Evolutionary conservation across 2,329 filamentous ascomycete species (phyloP).

Genomic region (Penicillium sp.): DNA sequence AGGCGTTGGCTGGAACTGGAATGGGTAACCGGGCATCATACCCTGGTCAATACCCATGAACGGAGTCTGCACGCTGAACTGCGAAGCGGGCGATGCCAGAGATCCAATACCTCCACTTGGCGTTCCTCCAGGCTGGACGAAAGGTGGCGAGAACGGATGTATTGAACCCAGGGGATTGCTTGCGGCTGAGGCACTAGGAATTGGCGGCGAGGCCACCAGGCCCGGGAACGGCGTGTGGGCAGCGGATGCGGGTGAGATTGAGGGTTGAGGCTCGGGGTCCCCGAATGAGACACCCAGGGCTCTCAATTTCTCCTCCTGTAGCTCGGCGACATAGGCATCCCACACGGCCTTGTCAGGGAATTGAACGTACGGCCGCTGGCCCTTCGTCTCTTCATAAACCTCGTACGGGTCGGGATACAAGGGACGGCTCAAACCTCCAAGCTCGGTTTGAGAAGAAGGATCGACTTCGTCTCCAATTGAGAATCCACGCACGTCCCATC

Average conservation of each 20-base stretch:
- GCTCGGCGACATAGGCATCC: slow-evolving; percentile 77
- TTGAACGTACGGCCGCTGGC: slow-evolving; percentile 40
- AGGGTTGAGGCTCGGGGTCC: slow-evolving; percentile 69
- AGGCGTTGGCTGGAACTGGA: slow-evolving; percentile 66
- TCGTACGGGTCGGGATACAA: slow-evolving; percentile 49
- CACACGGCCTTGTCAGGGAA: slow-evolving; percentile 59
- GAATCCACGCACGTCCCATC: slow-evolving; percentile 49
- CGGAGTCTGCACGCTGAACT: slow-evolving; percentile 62
- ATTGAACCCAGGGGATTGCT: slow-evolving; percentile 67
- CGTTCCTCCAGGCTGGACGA: slow-evolving; percentile 59
- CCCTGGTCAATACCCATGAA: slow-evolving; percentile 62
- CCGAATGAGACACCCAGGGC: slow-evolving; percentile 85
- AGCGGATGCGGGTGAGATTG: slow-evolving; percentile 68
- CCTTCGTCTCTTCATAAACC: slow-evolving; percentile 39
- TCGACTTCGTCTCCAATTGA: slow-evolving; percentile 39
- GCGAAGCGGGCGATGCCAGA: slow-evolving; percentile 71
- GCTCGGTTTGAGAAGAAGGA: slow-evolving; percentile 29
- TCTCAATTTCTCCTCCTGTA: slow-evolving; percentile 89
- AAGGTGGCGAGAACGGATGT: slow-evolving; percentile 66
- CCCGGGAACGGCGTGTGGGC: slow-evolving; percentile 70
- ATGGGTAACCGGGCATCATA: slow-evolving; percentile 69
- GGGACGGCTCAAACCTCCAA: slow-evolving; percentile 49
- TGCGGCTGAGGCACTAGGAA: slow-evolving; percentile 76
- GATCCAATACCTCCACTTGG: slow-evolving; percentile 67
- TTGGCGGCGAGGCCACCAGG: slow-evolving; percentile 79